Evolutionary conservation across 2,329 filamentous ascomycete species (phyloP), one percentile per base, ranked within the genome.

Genomic region (Annulohypoxylon truncatum): DNA sequence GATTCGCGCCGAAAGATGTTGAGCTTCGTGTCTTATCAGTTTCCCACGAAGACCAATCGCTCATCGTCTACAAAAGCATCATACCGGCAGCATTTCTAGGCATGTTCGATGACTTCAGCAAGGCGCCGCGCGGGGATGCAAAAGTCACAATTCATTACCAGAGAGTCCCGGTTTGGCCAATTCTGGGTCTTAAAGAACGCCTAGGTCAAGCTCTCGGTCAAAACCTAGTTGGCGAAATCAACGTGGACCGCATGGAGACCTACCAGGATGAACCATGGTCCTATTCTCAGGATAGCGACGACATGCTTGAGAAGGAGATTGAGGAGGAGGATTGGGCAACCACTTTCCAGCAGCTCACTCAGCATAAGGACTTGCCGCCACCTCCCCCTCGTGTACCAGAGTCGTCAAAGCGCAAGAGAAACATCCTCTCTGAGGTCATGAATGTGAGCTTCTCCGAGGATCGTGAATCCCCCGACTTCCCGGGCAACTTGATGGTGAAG

Each of bases 111-210:
- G 70, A 81, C 12, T 86, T 85, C 0, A 76, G 78, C 55, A 81
- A 79, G 56, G 78, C 79, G 1, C 80, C 81, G 1, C 24, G 68
- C 1, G 71, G 72, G 3, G 71, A 74, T 12, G 50, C 76, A 2
- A 79, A 80, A 1, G 75, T 88, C 64, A 76, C 76, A 33, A 83
- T 88, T 18, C 78, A 82, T 31, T 83, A 84, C 72, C 78, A 79
- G 1, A 79, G 79, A 6, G 83, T 88, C 1, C 82, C 83, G 0
- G 79, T 84, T 24, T 88, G 84, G 84, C 86, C 86, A 0, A 79
- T 87, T 4, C 72, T 86, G 0, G 86, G 85, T 3, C 79, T 89
- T 5, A 82, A 83, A 63, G 85, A 88, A 73, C 82, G 86, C 4
- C 78, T 89, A 0, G 84, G 84, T 38, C 81, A 81, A 66, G 86